Evolutionary conservation across 345 rosid genomes (phyloP).

Genomic region (Syzygium oleosum): DNA sequence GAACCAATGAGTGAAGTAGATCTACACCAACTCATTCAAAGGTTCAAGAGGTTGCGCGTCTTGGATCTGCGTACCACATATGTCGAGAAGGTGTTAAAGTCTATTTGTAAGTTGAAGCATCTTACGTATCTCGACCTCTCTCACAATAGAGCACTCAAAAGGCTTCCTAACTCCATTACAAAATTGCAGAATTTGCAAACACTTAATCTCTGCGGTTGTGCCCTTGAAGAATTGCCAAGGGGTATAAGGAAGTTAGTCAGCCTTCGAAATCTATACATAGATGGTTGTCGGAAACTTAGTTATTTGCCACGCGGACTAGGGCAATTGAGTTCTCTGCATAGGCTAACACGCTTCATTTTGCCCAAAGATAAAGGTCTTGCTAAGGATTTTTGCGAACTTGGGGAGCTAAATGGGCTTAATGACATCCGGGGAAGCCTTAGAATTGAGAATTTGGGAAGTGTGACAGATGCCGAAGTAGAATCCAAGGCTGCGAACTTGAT

Average conservation of each 20-base stretch:
- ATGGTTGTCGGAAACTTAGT: too few species aligned
- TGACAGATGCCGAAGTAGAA: background rate
- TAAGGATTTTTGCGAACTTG: too few species aligned
- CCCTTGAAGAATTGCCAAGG: background rate
- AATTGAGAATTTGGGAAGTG: background rate
- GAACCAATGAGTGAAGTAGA: background rate
- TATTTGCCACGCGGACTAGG: too few species aligned
- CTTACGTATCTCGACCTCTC: background rate
- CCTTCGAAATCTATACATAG: background rate
- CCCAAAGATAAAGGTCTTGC: too few species aligned
- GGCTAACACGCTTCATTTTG: too few species aligned
- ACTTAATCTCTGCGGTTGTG: fast-evolving
- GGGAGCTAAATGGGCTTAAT: too few species aligned
- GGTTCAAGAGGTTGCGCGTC: background rate
- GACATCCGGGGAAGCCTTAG: too few species aligned
- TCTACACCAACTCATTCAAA: background rate
- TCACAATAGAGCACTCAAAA: fast-evolving
- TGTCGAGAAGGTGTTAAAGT: background rate
- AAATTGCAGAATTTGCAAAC: conserved; percentile 7
- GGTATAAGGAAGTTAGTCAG: background rate
- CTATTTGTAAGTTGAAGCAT: background rate
- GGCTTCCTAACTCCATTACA: conserved; percentile 6
- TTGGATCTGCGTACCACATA: background rate
- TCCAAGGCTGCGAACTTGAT: background rate
- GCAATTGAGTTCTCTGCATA: too few species aligned